Conservation (phyloP, 352 stramenopile genomes). For the Lagenidium sp. region DNA sequence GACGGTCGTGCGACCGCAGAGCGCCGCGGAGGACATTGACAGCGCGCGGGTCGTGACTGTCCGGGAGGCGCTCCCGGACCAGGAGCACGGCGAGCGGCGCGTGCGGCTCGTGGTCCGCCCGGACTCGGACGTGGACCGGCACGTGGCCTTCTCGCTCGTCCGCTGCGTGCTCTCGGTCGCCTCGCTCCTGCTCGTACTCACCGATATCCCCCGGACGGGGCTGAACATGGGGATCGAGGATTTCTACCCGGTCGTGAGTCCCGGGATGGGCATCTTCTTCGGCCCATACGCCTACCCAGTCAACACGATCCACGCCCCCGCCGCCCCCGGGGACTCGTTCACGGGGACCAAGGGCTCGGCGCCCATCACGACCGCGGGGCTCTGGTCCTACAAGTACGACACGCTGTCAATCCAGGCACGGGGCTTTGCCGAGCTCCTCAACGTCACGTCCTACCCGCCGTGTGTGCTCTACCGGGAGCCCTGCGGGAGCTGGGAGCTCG, state of each 20-base stretch:
- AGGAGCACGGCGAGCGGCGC: too few relatives aligned
- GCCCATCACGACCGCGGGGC: background rate
- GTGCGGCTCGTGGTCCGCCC: too few relatives aligned
- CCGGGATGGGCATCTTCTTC: background rate
- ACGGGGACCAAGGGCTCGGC: background rate
- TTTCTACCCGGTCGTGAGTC: background rate
- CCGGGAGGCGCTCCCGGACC: too few relatives aligned
- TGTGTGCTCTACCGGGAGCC: slow-evolving; percentile 7
- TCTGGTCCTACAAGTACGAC: slow-evolving; percentile 3
- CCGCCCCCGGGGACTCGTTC: too few relatives aligned
- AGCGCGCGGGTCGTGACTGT: too few relatives aligned
- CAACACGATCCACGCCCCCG: background rate
- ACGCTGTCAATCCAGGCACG: background rate
- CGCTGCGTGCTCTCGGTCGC: background rate
- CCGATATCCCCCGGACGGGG: background rate
- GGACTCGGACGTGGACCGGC: too few relatives aligned
- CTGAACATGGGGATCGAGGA: background rate
- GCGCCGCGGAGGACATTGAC: too few relatives aligned
- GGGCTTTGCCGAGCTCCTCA: background rate
- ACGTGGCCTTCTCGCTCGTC: background rate
- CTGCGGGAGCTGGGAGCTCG: background rate
- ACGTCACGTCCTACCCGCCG: slow-evolving; percentile 5
- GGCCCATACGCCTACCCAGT: background rate
- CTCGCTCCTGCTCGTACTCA: background rate
- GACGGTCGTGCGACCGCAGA: too few relatives aligned